Conservation (phyloP, 1,139 yeast species). For the Candida frijolesensis region DNA sequence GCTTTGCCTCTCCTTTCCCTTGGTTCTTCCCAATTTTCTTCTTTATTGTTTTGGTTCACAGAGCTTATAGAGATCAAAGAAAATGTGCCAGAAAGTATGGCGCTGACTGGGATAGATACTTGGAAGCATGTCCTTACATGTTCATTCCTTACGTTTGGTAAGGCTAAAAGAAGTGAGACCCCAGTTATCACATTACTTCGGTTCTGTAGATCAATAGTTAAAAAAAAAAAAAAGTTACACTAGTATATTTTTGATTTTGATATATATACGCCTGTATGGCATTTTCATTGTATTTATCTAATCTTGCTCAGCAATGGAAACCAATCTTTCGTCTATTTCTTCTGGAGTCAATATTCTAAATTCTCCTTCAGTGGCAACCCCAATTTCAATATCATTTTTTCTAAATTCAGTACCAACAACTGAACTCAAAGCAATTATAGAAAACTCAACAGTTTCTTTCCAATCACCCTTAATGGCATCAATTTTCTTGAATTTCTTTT, state of each 20-base stretch:
- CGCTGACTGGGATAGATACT: slow-evolving; percentile 87
- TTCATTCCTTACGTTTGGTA: slow-evolving; percentile 86
- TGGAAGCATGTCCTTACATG: slow-evolving; percentile 85
- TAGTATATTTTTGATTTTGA: not conserved
- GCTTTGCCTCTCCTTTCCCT: slow-evolving; percentile 84
- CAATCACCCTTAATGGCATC: slow-evolving; percentile 78
- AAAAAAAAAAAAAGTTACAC: not conserved
- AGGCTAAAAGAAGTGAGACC: not conserved
- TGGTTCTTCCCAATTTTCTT: slow-evolving; percentile 96
- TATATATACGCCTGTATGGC: slow-evolving; percentile 1
- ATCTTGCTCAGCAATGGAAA: slow-evolving; percentile 95
- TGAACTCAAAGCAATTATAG: slow-evolving; percentile 80
- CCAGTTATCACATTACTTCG: not conserved
- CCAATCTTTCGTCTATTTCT: slow-evolving; percentile 91
- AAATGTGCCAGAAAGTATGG: slow-evolving; percentile 90
- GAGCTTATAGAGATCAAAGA: slow-evolving; percentile 82
- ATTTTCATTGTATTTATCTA: slow-evolving; percentile 27
- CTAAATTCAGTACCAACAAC: slow-evolving; percentile 92
- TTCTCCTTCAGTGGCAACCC: slow-evolving; percentile 73
- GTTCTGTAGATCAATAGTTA: not conserved
- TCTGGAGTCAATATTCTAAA: slow-evolving; percentile 77
- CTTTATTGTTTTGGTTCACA: slow-evolving; percentile 81
- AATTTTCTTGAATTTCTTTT: slow-evolving; percentile 85
- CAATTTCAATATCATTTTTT: slow-evolving; percentile 90
- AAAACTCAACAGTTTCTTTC: slow-evolving; percentile 87